Conservation (phyloP, 306 rosid genomes). For the Leucaena leucocephala region DNA sequence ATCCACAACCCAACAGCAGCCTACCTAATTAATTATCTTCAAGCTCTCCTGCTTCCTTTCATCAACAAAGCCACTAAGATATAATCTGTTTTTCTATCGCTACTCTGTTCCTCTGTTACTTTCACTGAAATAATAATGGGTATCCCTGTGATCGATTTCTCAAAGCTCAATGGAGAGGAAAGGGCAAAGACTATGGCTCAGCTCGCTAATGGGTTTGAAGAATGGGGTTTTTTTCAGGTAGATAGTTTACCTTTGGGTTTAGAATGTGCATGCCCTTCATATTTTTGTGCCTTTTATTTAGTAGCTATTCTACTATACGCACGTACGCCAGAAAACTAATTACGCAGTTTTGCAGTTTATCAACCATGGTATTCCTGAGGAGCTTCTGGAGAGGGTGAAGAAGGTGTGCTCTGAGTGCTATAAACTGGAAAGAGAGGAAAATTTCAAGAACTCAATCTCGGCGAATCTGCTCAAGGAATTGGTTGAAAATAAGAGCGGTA, state of each 20-base stretch:
- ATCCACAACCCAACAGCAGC: conserved; percentile 40
- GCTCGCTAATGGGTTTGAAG: conserved; percentile 87
- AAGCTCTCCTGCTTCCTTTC: conserved; percentile 29
- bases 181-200: conserved; percentile 74
- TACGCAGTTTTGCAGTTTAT: conserved; percentile 56
- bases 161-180: conserved; percentile 76
- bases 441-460: conserved; percentile 60
- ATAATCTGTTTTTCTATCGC: conserved; percentile 26
- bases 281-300: too few species aligned
- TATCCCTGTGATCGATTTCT: conserved; percentile 92
- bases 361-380: conserved; percentile 89
- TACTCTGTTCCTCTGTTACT: not conserved
- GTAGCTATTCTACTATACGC: too few species aligned
- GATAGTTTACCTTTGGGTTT: too few species aligned
- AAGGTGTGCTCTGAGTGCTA: conserved; percentile 66
- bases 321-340: too few species aligned
- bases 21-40: not conserved
- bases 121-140: conserved; percentile 49
- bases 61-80: not conserved
- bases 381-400: conserved; percentile 89
- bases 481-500: conserved; percentile 48
- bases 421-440: conserved; percentile 77
- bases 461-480: conserved; percentile 57
- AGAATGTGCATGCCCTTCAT: too few species aligned
- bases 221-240: conserved; percentile 99